Conservation (phyloP, 2,329 filamentous ascomycete genomes). For the Trichoderma polysporum region DNA sequence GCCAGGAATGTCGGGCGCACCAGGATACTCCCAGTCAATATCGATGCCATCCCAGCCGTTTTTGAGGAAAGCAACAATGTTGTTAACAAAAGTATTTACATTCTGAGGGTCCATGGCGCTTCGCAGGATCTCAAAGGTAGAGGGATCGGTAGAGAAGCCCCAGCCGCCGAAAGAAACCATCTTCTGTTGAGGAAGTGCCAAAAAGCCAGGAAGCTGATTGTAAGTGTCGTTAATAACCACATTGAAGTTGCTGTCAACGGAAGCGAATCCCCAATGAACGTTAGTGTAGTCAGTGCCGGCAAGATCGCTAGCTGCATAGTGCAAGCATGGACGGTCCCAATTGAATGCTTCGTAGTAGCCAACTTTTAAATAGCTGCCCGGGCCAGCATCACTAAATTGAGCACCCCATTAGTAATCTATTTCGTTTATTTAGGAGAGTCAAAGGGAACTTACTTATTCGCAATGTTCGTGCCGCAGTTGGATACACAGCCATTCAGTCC, state of each 20-base stretch:
- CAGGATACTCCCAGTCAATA: slow-evolving; percentile 44
- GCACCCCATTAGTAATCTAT: too few relatives aligned
- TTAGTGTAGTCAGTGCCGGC: slow-evolving; percentile 25
- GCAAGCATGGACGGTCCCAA: slow-evolving; percentile 18
- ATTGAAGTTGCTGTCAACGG: slow-evolving; percentile 26
- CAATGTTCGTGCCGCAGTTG: slow-evolving; percentile 29
- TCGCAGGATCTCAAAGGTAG: slow-evolving; percentile 27
- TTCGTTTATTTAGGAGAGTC: slow-evolving; percentile 2
- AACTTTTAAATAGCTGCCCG: slow-evolving; percentile 16
- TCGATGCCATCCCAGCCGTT: slow-evolving; percentile 41
- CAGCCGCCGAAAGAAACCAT: slow-evolving; percentile 33
- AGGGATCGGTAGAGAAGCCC: slow-evolving; percentile 28
- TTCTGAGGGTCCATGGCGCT: slow-evolving; percentile 32
- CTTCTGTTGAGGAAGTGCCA: slow-evolving; percentile 27
- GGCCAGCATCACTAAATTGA: too few relatives aligned
- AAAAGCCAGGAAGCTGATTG: slow-evolving; percentile 28
- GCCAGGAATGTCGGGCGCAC: slow-evolving; percentile 1
- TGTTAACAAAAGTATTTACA: slow-evolving; percentile 33
- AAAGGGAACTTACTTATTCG: slow-evolving; percentile 11
- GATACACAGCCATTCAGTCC: slow-evolving; percentile 20
- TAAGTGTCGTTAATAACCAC: slow-evolving; percentile 25
- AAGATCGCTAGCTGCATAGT: slow-evolving; percentile 14
- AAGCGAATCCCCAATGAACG: slow-evolving; percentile 33
- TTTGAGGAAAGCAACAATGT: slow-evolving; percentile 38
- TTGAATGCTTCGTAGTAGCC: slow-evolving; percentile 27